Percentiles rank a stretch among this genome's conserved stretches.
Evolutionary conservation across 768 basidiomycete genomes (phyloP).

Genomic region (Mycena amicta): DNA sequence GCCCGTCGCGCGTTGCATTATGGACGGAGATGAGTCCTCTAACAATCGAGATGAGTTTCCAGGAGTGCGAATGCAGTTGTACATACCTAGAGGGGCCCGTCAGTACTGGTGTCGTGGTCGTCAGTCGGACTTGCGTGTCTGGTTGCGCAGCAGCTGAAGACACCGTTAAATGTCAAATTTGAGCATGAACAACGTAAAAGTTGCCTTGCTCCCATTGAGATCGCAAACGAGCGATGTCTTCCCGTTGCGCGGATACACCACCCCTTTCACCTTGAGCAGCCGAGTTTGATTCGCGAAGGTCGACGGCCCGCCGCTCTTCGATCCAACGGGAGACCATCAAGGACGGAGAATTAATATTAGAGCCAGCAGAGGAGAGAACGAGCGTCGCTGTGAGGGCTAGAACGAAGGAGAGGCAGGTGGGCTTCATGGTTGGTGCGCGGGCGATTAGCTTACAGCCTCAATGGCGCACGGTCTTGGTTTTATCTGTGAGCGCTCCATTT

Average conservation of each 20-base stretch:
- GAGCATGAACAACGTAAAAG: not conserved
- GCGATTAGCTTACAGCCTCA: too few relatives aligned
- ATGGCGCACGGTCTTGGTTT: too few relatives aligned
- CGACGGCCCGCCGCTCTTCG: not conserved
- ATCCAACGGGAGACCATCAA: not conserved
- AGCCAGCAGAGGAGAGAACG: not conserved
- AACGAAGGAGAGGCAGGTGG: not conserved
- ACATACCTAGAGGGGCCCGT: not conserved
- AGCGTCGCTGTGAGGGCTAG: not conserved
- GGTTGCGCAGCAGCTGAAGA: too few relatives aligned
- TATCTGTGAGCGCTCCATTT: not conserved
- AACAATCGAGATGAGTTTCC: too few relatives aligned
- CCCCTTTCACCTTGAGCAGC: slow-evolving; percentile 1
- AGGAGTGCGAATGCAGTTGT: too few relatives aligned
- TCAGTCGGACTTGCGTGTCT: not conserved
- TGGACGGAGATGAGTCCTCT: slow-evolving; percentile 22
- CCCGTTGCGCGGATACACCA: not conserved
- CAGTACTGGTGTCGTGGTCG: not conserved
- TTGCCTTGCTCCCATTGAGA: not conserved
- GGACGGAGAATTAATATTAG: not conserved
- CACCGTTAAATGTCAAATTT: not conserved
- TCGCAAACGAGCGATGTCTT: slow-evolving; percentile 5
- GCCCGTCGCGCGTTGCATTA: slow-evolving; percentile 5
- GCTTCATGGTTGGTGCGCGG: not conserved
- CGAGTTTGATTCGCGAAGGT: too few relatives aligned